These are phyloP conservation scores for Crithidia mellificae DNA, from an alignment of 208 protist species.

Conservation along the genomic window DNA sequence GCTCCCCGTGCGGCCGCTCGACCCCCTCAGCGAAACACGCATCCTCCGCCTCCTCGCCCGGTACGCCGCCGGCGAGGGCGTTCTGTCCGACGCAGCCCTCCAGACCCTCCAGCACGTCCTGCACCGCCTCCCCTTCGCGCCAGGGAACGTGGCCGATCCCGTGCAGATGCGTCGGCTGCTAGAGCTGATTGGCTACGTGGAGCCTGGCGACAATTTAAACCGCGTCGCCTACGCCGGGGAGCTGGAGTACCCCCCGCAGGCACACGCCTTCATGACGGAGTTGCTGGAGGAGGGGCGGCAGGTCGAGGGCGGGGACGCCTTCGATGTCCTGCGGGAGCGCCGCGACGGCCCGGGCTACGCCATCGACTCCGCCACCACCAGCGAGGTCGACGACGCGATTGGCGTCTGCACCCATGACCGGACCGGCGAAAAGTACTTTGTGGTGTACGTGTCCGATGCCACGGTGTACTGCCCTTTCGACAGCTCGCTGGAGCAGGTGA, in stretches of 20 bases:
- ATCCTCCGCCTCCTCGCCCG: constrained; percentile 80
- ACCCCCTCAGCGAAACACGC: constrained; percentile 61
- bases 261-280: constrained; percentile 52
- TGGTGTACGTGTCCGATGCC: constrained; percentile 87
- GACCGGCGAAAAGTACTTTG: constrained; percentile 73
- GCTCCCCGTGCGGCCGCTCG: constrained; percentile 60
- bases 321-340: constrained; percentile 59
- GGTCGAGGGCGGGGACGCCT: constrained; percentile 69
- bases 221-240: constrained; percentile 67
- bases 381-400: constrained; percentile 90
- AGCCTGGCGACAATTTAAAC: constrained; percentile 71
- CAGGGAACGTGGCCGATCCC: constrained; percentile 43
- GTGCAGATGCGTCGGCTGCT: constrained; percentile 66
- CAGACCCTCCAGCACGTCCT: constrained; percentile 56
- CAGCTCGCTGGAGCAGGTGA: constrained; percentile 80
- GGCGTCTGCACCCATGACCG: constrained; percentile 58
- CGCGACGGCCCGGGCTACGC: constrained; percentile 67
- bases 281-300: constrained; percentile 42
- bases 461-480: constrained; percentile 89
- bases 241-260: constrained; percentile 70
- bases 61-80: constrained; percentile 69
- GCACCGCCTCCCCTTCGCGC: constrained; percentile 48
- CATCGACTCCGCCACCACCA: constrained; percentile 89
- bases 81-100: constrained; percentile 62
- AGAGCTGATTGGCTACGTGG: constrained; percentile 57